These are phyloP conservation scores for Halenospora varia DNA, from an alignment of 495 filamentous ascomycete genomes.

Conservation along the genomic window DNA sequence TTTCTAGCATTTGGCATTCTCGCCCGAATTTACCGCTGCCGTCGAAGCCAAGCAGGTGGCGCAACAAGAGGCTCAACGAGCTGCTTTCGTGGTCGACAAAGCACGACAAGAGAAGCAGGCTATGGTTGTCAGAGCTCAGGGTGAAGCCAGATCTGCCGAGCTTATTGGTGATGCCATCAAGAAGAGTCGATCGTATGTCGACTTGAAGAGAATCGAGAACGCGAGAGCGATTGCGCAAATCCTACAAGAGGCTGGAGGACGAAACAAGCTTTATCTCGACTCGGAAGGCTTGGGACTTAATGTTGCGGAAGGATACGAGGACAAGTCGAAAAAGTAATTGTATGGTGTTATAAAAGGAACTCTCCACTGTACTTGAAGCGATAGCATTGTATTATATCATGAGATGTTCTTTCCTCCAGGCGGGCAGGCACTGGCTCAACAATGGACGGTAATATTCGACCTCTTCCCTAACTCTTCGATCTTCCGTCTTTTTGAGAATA, in stretches of 20 bases:
- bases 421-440: too few species aligned
- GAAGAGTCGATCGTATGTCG: slow-evolving; percentile 95
- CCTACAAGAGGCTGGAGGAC: slow-evolving; percentile 77
- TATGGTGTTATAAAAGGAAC: slow-evolving; percentile 20
- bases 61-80: slow-evolving; percentile 95
- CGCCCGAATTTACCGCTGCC: slow-evolving; percentile 96
- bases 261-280: slow-evolving; percentile 93
- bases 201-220: slow-evolving; percentile 96
- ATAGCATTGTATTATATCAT: slow-evolving; percentile 19
- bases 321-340: slow-evolving; percentile 27
- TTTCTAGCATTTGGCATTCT: slow-evolving; percentile 91
- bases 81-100: slow-evolving; percentile 97
- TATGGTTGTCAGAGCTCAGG: slow-evolving; percentile 96
- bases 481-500: too few species aligned
- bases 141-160: slow-evolving; percentile 97
- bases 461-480: background rate
- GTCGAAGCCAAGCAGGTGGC: slow-evolving; percentile 99
- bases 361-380: slow-evolving; percentile 29
- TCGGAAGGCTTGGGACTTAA: slow-evolving; percentile 87
- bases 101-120: slow-evolving; percentile 99
- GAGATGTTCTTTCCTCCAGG: background rate
- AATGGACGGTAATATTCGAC: too few species aligned
- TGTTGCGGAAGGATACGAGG: slow-evolving; percentile 42
- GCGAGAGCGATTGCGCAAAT: slow-evolving; percentile 80
- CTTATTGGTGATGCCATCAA: slow-evolving; percentile 99